phyloP scores from a whole-genome alignment of 73 alveolate genomes.

The Paramecium octaurelia region DNA sequence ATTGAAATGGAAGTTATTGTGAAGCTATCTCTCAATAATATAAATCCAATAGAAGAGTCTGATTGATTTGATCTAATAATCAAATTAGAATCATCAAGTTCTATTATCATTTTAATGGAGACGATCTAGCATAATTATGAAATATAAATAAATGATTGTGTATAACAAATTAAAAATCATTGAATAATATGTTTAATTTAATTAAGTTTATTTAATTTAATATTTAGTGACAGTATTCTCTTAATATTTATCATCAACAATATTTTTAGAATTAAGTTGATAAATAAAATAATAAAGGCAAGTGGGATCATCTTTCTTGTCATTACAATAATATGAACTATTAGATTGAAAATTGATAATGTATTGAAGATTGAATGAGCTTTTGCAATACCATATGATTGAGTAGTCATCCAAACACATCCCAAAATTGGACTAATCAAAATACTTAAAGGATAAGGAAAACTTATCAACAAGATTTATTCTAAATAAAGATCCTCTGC shows the following conservation, averaged over 20 bases:
- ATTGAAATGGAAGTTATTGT: too few relatives aligned
- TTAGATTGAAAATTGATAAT: background rate
- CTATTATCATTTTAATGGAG: too few relatives aligned
- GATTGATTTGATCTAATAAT: too few relatives aligned
- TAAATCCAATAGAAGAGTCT: too few relatives aligned
- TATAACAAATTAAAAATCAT: background rate
- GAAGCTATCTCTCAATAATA: too few relatives aligned
- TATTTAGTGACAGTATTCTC: slow-evolving; percentile 33
- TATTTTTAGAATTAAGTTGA: background rate
- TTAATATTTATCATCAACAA: background rate
- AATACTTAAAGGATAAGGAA: slow-evolving; percentile 9
- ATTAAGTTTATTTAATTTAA: slow-evolving; percentile 16
- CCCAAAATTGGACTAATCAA: background rate
- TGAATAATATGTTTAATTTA: slow-evolving; percentile 18
- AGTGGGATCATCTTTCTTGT: background rate
- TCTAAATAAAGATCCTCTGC: background rate
- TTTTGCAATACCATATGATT: slow-evolving; percentile 49
- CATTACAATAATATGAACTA: background rate
- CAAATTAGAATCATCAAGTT: too few relatives aligned
- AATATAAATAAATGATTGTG: slow-evolving; percentile 2
- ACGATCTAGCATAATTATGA: background rate
- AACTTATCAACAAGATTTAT: background rate
- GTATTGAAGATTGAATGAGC: background rate
- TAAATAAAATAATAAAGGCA: background rate
- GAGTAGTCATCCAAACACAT: slow-evolving; percentile 36